Conservation (phyloP, 495 filamentous ascomycete species). For the Elasticomyces elasticus region DNA sequence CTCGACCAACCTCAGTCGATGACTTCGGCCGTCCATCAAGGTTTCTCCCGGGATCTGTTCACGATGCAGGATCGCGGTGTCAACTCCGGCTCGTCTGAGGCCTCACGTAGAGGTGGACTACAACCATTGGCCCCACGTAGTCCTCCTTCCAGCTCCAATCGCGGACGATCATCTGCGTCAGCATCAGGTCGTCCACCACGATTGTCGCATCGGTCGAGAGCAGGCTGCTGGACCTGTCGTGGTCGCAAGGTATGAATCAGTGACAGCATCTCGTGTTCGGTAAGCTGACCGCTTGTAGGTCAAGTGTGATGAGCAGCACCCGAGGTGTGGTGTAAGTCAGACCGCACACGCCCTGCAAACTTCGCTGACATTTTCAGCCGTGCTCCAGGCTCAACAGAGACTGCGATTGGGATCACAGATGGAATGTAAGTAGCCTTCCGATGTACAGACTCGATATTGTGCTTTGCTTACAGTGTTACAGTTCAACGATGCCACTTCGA, state of each 20-base stretch:
- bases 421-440: conserved; percentile 14
- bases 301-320: conserved; percentile 22
- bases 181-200: conserved; percentile 8
- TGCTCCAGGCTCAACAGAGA: conserved; percentile 17
- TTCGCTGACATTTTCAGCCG: conserved; percentile 2
- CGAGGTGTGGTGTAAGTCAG: conserved; percentile 16
- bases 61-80: conserved; percentile 12
- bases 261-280: background rate
- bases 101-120: background rate
- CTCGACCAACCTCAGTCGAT: background rate
- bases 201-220: conserved; percentile 20
- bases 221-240: conserved; percentile 23
- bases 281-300: conserved; percentile 6
- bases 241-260: conserved; percentile 15
- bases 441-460: background rate
- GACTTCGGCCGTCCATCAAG: background rate
- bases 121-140: conserved; percentile 14
- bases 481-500: conserved; percentile 25
- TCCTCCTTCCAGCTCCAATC: background rate
- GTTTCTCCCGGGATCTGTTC: background rate
- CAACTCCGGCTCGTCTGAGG: background rate
- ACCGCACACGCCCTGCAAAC: background rate
- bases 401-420: conserved; percentile 21
- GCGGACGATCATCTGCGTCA: background rate
- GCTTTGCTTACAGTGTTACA: conserved; percentile 5